Percentiles rank a stretch among this genome's conserved stretches.
These are phyloP conservation scores for Leptodermis oblonga DNA, from an alignment of 257 asterid genomes.

Conservation along the genomic window DNA sequence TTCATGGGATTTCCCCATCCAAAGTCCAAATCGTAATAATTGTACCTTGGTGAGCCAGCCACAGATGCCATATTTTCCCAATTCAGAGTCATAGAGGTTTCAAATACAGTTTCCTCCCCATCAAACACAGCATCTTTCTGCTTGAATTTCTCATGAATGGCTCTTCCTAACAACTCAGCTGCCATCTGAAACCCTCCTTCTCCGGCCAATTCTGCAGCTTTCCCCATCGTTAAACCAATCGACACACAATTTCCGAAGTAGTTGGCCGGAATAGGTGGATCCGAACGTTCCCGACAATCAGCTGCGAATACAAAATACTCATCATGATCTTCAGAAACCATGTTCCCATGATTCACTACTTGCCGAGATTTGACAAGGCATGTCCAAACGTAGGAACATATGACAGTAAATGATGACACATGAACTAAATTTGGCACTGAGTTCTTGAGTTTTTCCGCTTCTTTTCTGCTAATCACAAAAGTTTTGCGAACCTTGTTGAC, in stretches of 20 bases:
- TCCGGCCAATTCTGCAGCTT: neutral
- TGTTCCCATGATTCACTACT: too few relatives aligned
- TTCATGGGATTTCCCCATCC: too few relatives aligned
- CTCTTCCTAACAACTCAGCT: neutral
- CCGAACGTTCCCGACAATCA: slow-evolving; percentile 25
- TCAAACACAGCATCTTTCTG: neutral
- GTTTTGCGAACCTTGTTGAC: slow-evolving; percentile 29
- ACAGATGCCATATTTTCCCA: neutral
- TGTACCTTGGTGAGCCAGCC: neutral
- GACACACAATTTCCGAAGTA: neutral
- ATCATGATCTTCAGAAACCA: neutral
- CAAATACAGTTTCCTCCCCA: neutral
- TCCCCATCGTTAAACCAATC: neutral
- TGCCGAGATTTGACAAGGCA: slow-evolving; percentile 2
- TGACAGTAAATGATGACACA: slow-evolving; percentile 34
- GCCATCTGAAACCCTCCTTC: neutral
- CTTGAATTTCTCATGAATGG: neutral
- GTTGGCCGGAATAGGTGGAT: neutral
- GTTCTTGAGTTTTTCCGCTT: neutral
- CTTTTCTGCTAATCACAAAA: slow-evolving; percentile 12
- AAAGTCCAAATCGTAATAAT: neutral
- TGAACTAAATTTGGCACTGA: neutral
- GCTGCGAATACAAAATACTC: slow-evolving; percentile 10
- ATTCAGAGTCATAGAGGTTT: neutral
- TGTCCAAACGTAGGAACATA: slow-evolving; percentile 35